Base-by-base conservation (phyloP, 2,329 filamentous ascomycete genomes). In the Juglanconis sp. region DNA sequence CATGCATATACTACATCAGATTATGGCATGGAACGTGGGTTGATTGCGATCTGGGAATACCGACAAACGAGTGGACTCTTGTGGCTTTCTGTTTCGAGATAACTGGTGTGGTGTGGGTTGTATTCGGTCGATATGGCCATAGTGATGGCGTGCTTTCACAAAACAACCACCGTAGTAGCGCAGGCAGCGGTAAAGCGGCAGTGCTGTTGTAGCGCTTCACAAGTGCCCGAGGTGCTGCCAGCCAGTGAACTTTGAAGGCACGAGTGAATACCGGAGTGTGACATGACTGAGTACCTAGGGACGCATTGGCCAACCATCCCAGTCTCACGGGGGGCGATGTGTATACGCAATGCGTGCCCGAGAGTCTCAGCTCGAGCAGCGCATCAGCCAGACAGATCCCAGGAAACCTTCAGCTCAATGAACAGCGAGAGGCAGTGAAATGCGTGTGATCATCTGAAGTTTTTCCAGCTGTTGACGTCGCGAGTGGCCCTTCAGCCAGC, bases 191-290 rank as follows among this genome's bases (percentile, higher is more conserved):
- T 42, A 31, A 15, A 3, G 35, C 46, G 56, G 54, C 13, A 51
- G 54, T 54, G 47, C 40, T 50, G 54, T 52, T 36, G 9, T 40
- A 30, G 48, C 46, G 24, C 24, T 24, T 24, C 24, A 24, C 24
- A 24, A 57, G 54, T 57, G 34, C 54, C 55, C 50, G 59, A 61
- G 53, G 44, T 61, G 59, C 36, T 53, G 40, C 50, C 59, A 51
- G 32, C 48, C 55, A 61, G 24, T 24, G 24, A 24, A 24, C 24
- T 24, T 24, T 56, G 34, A 57, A 35, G 48, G 35, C 40, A 13
- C 48, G 34, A 35, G 46, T n/a, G 13, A 24, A 15, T 11, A 24
- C 11, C 30, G 30, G 7, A 42, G 47, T 47, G 48, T 44, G 24
- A 24, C 24, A 24, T 24, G 24, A 24, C 24, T 24, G 24, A 24